These are phyloP conservation scores for Bathelium albidoporum DNA, from an alignment of 495 filamentous ascomycete genomes.

Conservation along the genomic window DNA sequence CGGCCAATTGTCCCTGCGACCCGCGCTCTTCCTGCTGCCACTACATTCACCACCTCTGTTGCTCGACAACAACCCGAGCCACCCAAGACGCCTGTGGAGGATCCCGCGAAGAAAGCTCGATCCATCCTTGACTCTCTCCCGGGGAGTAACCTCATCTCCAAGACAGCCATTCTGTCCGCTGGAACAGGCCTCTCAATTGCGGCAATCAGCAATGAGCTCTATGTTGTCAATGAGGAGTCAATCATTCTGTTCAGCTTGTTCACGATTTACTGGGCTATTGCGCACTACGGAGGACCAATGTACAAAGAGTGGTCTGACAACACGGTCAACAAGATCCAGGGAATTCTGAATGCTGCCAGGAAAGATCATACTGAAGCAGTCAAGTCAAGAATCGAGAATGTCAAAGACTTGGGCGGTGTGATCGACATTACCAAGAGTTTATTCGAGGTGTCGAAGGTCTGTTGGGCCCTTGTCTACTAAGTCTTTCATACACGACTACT, in stretches of 20 bases:
- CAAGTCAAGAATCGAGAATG: slow-evolving; percentile 81
- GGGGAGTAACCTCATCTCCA: slow-evolving; percentile 46
- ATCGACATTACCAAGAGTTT: slow-evolving; percentile 93
- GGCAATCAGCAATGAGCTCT: slow-evolving; percentile 98
- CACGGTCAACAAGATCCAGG: slow-evolving; percentile 78
- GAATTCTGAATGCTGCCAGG: slow-evolving; percentile 84
- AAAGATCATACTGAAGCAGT: slow-evolving; percentile 92
- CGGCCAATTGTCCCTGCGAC: slow-evolving; percentile 55
- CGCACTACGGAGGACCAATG: slow-evolving; percentile 82
- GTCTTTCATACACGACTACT: not conserved
- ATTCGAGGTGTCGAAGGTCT: slow-evolving; percentile 95
- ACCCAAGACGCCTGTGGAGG: slow-evolving; percentile 62
- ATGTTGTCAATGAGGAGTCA: slow-evolving; percentile 96
- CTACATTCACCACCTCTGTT: slow-evolving; percentile 49
- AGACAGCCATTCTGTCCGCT: slow-evolving; percentile 91
- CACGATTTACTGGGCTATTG: slow-evolving; percentile 78
- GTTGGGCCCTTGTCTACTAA: slow-evolving; percentile 7
- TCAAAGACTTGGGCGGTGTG: slow-evolving; percentile 83
- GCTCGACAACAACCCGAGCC: slow-evolving; percentile 64
- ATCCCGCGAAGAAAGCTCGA: slow-evolving; percentile 89
- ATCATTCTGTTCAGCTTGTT: slow-evolving; percentile 82
- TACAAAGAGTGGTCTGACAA: slow-evolving; percentile 86
- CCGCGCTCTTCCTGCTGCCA: slow-evolving; percentile 63
- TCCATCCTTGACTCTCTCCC: slow-evolving; percentile 78
- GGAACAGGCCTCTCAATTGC: slow-evolving; percentile 80